These are phyloP conservation scores for Papiliotrema laurentii DNA, from an alignment of 1,284 basidiomycete species.

Conservation along the genomic window DNA sequence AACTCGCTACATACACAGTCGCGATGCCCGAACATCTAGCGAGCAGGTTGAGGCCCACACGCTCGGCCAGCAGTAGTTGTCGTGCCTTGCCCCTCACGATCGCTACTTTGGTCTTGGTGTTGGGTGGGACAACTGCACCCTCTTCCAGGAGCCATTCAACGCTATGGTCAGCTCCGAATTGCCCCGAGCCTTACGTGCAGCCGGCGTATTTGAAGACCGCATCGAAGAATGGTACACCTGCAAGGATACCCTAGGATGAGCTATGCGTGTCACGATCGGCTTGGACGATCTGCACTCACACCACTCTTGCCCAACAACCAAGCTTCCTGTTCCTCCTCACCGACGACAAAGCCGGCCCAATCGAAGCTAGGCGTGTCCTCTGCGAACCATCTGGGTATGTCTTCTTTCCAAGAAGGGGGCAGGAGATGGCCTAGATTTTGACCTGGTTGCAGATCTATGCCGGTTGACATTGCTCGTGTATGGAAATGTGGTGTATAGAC, in stretches of 20 bases:
- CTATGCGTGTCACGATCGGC: no score
- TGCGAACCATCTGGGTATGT: constrained; percentile 76
- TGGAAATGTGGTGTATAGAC: no score
- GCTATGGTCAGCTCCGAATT: constrained; percentile 48
- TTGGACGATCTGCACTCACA: constrained; percentile 26
- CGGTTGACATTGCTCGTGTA: constrained; percentile 18
- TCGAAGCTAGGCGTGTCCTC: constrained; percentile 97
- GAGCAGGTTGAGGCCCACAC: constrained; percentile 89
- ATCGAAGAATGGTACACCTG: constrained; percentile 92
- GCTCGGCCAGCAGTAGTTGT: constrained; percentile 86
- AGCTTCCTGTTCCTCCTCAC: constrained; percentile 80
- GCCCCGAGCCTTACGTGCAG: constrained; percentile 65
- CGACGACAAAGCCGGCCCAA: constrained; percentile 95
- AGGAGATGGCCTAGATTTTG: constrained; percentile 60
- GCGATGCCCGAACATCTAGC: constrained; percentile 96
- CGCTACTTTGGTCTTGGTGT: constrained; percentile 69
- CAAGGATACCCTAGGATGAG: constrained; percentile 65
- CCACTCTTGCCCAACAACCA: constrained; percentile 71
- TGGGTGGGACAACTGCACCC: constrained; percentile 71
- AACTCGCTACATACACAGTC: constrained; percentile 62
- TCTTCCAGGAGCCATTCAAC: constrained; percentile 91
- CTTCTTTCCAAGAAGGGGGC: constrained; percentile 83
- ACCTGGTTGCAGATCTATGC: constrained; percentile 27
- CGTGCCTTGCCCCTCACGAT: constrained; percentile 86
- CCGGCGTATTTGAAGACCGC: constrained; percentile 87